These are phyloP conservation scores for Dryas octopetala DNA, from an alignment of 306 rosid species.

Conservation along the genomic window DNA sequence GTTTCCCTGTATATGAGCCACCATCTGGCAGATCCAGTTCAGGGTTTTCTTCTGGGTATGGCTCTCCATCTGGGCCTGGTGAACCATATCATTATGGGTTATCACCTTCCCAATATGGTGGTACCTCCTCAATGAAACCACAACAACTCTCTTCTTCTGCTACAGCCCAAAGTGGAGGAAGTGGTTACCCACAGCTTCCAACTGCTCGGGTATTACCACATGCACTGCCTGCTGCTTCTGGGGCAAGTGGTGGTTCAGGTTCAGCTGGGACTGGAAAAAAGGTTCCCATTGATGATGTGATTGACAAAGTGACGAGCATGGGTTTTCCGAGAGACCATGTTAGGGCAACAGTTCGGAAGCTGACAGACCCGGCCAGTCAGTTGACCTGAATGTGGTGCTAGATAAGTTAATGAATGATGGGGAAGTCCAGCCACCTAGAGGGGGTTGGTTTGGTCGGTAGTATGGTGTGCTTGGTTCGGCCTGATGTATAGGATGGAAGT, in stretches of 20 bases:
- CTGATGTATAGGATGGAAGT: conserved; percentile 50
- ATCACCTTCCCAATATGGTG: conserved; percentile 54
- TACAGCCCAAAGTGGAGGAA: conserved; percentile 52
- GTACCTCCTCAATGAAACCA: conserved; percentile 42
- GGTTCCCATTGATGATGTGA: conserved; percentile 72
- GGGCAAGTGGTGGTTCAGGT: conserved; percentile 51
- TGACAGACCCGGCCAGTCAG: conserved; percentile 84
- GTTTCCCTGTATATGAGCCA: conserved; percentile 53
- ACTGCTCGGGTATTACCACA: conserved; percentile 75
- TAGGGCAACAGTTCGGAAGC: conserved; percentile 75
- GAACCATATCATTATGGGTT: conserved; percentile 72
- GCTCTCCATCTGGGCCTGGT: conserved; percentile 45
- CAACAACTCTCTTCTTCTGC: conserved; percentile 50
- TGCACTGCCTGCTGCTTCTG: conserved; percentile 70
- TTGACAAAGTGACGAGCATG: conserved; percentile 75
- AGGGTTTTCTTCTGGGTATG: conserved; percentile 64
- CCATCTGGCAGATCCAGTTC: conserved; percentile 57
- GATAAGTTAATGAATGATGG: conserved; percentile 83
- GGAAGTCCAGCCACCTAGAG: conserved; percentile 65
- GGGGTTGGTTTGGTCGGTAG: conserved; percentile 87
- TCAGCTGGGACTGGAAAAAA: conserved; percentile 63
- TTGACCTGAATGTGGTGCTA: conserved; percentile 81
- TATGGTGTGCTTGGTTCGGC: conserved; percentile 13
- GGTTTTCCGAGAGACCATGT: conserved; percentile 87
- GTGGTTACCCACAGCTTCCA: conserved; percentile 82